Percentiles rank a stretch among this genome's conserved stretches.
phyloP scores from a whole-genome alignment of 768 basidiomycete genomes.

The Sporobolomyces roseus region DNA sequence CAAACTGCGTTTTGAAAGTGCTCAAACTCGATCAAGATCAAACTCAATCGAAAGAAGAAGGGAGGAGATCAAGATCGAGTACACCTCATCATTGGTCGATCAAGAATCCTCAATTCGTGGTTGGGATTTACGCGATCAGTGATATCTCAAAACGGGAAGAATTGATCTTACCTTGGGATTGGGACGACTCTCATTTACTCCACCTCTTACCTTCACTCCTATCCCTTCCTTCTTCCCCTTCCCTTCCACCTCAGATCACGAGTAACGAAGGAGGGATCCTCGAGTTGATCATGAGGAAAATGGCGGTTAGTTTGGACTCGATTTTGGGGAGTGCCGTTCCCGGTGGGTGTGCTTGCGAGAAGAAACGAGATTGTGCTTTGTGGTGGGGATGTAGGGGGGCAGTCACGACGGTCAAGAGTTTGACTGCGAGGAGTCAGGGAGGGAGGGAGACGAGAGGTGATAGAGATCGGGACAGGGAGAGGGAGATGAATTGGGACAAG shows the following conservation, averaged over 20 bases:
- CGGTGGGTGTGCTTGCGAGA: constrained; percentile 33
- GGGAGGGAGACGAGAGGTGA: too few relatives aligned
- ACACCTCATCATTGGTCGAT: background rate
- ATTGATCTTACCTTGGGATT: constrained; percentile 88
- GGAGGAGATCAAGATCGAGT: background rate
- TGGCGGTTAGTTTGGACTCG: constrained; percentile 15
- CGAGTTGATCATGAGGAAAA: constrained; percentile 19
- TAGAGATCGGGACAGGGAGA: too few relatives aligned
- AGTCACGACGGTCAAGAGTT: constrained; percentile 5
- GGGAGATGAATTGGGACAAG: too few relatives aligned
- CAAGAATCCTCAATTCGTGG: constrained; percentile 56
- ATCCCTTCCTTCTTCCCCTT: constrained; percentile 1
- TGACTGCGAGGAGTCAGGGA: background rate
- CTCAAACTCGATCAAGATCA: constrained; percentile 36
- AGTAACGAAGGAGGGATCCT: constrained; percentile 7
- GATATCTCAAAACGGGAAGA: constrained; percentile 77
- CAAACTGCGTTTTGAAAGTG: constrained; percentile 63
- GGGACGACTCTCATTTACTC: constrained; percentile 82
- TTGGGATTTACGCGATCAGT: constrained; percentile 65
- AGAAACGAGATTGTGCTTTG: constrained; percentile 34
- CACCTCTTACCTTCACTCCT: constrained; percentile 35
- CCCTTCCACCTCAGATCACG: background rate
- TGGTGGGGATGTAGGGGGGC: constrained; percentile 28
- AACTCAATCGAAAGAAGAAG: background rate
- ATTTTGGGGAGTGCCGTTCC: constrained; percentile 17